Evolutionary conservation across 805 yeast species (phyloP), one percentile per base, ranked within the genome.

Genomic region (Lipomyces lipofer): DNA sequence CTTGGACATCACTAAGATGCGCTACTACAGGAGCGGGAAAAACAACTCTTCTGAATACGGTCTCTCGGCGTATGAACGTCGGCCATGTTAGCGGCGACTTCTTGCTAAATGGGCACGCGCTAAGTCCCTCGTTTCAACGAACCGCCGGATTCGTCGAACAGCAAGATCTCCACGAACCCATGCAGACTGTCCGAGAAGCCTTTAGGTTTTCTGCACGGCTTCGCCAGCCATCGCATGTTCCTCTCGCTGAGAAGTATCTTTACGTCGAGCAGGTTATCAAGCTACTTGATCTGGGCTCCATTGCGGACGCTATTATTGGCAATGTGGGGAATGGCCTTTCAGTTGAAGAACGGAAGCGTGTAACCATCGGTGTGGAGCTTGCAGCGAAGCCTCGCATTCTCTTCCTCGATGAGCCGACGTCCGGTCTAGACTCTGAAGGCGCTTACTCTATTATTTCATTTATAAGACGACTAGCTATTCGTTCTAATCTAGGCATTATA

Each of bases 71-170:
- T 69, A 80, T 83, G 48, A 82, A 86, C 15, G 74, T 78, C 71
- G 91, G 91, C 72, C 81, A 81, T 51, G 83, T 85, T 51, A 77
- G 86, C 47, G 86, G 86, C 67, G 84, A 84, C 63, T 77, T 79
- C 73, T 70, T 81, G 68, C 86, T 84, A 30, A 82, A 85, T 68
- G 90, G 89, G 56, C 74, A 73, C 51, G 73, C 77, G 58, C 74
- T 81, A 65, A 85, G 80, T 64, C 71, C 76, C 40, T 80, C 87
- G 4, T 85, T 85, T 75, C 83, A 79, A 67, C 74, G 85, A 66
- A 76, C 77, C 49, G 84, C 84, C 63, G 88, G 88, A 62, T 85
- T 85, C 66, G 88, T 83, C 55, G 89, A 85, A 67, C 91, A 85
- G 70, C 89, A 84, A 65, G 90, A 84, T 78, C 70, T 85, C 52